phyloP scores from a whole-genome alignment of 2,329 filamentous ascomycete genomes.

The Diplocarpon rosae region DNA sequence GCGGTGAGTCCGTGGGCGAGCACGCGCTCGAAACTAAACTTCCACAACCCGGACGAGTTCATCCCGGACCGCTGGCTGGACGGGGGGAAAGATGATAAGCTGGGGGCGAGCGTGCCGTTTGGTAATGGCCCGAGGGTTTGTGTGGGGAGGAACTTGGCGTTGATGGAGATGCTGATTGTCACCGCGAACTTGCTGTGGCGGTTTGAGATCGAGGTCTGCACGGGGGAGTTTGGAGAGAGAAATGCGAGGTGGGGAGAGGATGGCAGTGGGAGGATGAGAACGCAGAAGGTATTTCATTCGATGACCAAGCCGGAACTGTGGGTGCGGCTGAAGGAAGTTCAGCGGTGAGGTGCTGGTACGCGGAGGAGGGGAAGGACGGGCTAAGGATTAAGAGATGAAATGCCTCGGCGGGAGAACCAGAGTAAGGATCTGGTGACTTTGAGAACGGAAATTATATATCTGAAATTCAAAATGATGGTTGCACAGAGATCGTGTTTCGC shows the following conservation, averaged over 20 bases:
- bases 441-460: no score
- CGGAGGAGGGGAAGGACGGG: no score
- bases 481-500: no score
- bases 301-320: background rate
- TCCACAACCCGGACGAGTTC: background rate
- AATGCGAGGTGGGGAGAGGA: background rate
- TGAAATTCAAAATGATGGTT: no score
- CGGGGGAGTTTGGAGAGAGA: background rate
- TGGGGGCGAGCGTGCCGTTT: constrained; percentile 3
- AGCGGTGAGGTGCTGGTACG: background rate
- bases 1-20: constrained; percentile 1
- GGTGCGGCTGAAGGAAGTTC: background rate
- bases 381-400: no score
- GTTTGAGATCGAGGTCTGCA: constrained; percentile 3
- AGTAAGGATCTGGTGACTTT: no score
- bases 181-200: constrained; percentile 6
- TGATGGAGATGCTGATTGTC: constrained; percentile 10
- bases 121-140: constrained; percentile 7
- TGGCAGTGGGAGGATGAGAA: background rate
- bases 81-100: background rate
- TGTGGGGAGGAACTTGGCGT: constrained; percentile 10
- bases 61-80: constrained; percentile 1
- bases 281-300: background rate
- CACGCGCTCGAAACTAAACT: background rate
- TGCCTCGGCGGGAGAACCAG: no score